phyloP scores from a whole-genome alignment of 306 rosid genomes.

The Alnus glutinosa region DNA sequence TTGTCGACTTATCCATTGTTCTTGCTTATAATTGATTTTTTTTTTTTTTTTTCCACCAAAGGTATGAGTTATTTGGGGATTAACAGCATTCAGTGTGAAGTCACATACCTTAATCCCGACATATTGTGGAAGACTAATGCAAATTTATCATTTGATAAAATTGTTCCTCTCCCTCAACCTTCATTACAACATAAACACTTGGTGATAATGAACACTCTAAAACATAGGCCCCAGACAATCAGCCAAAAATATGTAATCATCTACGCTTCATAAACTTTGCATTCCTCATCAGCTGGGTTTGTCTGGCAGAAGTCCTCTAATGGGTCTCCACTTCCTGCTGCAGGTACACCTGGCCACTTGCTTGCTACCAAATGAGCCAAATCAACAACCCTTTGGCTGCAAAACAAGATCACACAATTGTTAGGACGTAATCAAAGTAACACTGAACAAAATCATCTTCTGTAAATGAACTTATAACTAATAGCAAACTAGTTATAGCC shows the following conservation, averaged over 20 bases:
- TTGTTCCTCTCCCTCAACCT: neutral
- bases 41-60: no score
- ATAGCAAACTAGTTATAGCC: neutral
- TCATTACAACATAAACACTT: slow-evolving; percentile 19
- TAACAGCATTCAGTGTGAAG: no score
- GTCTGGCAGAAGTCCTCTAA: slow-evolving; percentile 95
- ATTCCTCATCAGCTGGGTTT: slow-evolving; percentile 90
- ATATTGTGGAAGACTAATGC: no score
- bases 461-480: neutral
- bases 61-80: no score
- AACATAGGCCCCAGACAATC: slow-evolving; percentile 20
- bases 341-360: slow-evolving; percentile 78
- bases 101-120: no score
- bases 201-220: slow-evolving; percentile 15
- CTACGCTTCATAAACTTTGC: slow-evolving; percentile 89
- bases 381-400: slow-evolving; percentile 99
- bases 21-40: no score
- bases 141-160: neutral
- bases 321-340: slow-evolving; percentile 69
- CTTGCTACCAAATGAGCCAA: slow-evolving; percentile 86
- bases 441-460: neutral
- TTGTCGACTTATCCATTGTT: no score
- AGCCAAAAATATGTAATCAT: slow-evolving; percentile 16
- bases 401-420: slow-evolving; percentile 11
- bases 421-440: neutral